Evolutionary conservation across 2,329 filamentous ascomycete genomes (phyloP), one percentile per base, ranked within the genome.

Genomic region (Colletotrichum cereale): DNA sequence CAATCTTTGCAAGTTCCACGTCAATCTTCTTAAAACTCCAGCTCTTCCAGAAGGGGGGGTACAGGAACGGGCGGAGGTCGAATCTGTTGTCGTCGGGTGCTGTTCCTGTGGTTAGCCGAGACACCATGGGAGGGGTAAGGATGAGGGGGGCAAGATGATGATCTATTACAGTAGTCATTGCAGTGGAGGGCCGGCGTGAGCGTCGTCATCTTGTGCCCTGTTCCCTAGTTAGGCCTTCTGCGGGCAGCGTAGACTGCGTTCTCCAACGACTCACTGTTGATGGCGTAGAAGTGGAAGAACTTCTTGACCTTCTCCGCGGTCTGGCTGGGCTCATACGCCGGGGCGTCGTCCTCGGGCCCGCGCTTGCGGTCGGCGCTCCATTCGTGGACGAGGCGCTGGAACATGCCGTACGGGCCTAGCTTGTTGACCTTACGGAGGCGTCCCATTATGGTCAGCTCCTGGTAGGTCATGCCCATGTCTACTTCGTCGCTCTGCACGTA

Each of bases 271-370:
- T 73, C 55, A 71, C 74, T 66, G 76, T 92, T 92, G 76, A 91
- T 89, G 0, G 86, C 84, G 76, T 92, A 91, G 76, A 85, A 89
- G 73, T 81, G 82, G 77, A 82, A 85, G 77, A 87, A 87, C 29
- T 80, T 79, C 73, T 81, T 82, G 67, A 82, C 80, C 71, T 82
- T 75, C 14, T 74, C 58, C 52, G 84, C 82, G 74, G 88, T 83
- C 75, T 85, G 77, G 10, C 76, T 76, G 0, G 84, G 84, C 8
- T 77, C 79, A 24, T 80, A 80, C 52, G 71, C 72, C 0, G 80
- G 80, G 0, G 76, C 74, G 2, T 78, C 73, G 58, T 77, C 82
- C 11, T 74, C 80, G 4, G 74, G 74, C 0, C 63, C 73, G 12
- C 72, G 73, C 61, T 74, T 73, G 21, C 81, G 77, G 61, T 79